These are phyloP conservation scores for Coriaria nepalensis DNA, from an alignment of 306 rosid genomes.

Conservation along the genomic window DNA sequence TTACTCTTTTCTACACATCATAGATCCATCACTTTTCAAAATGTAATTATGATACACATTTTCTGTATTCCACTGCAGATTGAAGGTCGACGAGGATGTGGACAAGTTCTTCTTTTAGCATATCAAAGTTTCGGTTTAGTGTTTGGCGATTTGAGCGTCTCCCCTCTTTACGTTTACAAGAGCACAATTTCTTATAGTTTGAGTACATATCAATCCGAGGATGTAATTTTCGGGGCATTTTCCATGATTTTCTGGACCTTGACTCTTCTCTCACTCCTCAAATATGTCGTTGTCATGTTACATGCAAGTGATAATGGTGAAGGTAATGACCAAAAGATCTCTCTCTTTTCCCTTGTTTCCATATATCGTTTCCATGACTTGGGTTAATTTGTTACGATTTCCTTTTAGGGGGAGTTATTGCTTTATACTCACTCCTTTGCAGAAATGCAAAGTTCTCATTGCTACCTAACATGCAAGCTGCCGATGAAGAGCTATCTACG, in stretches of 20 bases:
- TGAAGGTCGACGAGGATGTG: conserved; percentile 27
- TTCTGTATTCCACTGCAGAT: conserved; percentile 27
- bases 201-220: conserved; percentile 40
- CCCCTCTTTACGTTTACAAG: conserved; percentile 68
- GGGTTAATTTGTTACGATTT: conserved; percentile 14
- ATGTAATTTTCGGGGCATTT: conserved; percentile 59
- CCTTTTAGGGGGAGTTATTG: conserved; percentile 67
- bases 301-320: conserved; percentile 60
- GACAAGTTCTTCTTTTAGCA: conserved; percentile 30
- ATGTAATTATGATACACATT: not conserved
- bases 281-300: conserved; percentile 45
- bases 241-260: conserved; percentile 71
- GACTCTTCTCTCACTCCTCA: conserved; percentile 45
- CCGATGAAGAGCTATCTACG: conserved; percentile 79
- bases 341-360: conserved; percentile 3
- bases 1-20: not conserved
- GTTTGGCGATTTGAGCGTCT: conserved; percentile 52
- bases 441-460: conserved; percentile 58
- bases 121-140: conserved; percentile 67
- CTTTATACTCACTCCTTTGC: conserved; percentile 64
- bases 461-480: conserved; percentile 65
- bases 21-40: not conserved
- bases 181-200: conserved; percentile 48
- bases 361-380: conserved; percentile 1
- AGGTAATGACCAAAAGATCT: conserved; percentile 33